These are phyloP conservation scores for Noccaea bulbosa DNA, from an alignment of 345 rosid genomes.

Conservation along the genomic window DNA sequence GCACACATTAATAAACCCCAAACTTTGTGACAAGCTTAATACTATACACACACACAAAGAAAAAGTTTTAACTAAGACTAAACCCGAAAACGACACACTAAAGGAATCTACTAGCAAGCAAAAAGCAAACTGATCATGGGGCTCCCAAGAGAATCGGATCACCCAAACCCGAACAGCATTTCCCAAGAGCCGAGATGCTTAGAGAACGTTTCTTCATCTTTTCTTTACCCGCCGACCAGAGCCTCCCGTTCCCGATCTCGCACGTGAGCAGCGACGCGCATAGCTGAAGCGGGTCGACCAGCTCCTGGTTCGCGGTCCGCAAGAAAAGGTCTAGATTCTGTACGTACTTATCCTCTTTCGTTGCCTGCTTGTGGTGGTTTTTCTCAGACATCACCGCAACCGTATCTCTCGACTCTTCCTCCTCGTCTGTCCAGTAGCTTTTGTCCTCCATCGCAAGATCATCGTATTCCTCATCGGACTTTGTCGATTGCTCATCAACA, in stretches of 20 bases:
- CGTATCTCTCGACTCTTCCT: conserved; percentile 53
- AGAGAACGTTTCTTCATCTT: conserved; percentile 73
- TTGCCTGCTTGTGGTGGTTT: conserved; percentile 16
- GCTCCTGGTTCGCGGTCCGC: conserved; percentile 51
- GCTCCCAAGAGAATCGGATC: conserved; percentile 69
- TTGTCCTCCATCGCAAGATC: conserved; percentile 95
- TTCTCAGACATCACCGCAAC: conserved; percentile 35
- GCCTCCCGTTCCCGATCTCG: conserved; percentile 48
- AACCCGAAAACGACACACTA: conserved; percentile 7
- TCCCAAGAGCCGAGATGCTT: conserved; percentile 75
- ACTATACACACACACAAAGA: conserved; percentile 26
- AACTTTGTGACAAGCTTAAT: conserved; percentile 21
- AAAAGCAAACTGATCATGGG: conserved; percentile 36
- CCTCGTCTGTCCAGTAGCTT: conserved; percentile 69
- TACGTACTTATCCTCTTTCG: conserved; percentile 56
- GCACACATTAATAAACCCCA: neutral
- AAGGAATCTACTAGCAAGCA: conserved; percentile 1
- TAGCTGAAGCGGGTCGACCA: conserved; percentile 51
- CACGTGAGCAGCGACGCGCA: conserved; percentile 53
- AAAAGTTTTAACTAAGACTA: conserved; percentile 18
- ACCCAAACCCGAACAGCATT: conserved; percentile 50
- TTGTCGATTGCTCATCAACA: conserved; percentile 93
- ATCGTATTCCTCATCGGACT: conserved; percentile 94
- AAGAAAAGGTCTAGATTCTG: conserved; percentile 65
- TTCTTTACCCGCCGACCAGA: conserved; percentile 45